phyloP scores from a whole-genome alignment of 2,329 filamentous ascomycete genomes.

The Paracamarosporium sp. region DNA sequence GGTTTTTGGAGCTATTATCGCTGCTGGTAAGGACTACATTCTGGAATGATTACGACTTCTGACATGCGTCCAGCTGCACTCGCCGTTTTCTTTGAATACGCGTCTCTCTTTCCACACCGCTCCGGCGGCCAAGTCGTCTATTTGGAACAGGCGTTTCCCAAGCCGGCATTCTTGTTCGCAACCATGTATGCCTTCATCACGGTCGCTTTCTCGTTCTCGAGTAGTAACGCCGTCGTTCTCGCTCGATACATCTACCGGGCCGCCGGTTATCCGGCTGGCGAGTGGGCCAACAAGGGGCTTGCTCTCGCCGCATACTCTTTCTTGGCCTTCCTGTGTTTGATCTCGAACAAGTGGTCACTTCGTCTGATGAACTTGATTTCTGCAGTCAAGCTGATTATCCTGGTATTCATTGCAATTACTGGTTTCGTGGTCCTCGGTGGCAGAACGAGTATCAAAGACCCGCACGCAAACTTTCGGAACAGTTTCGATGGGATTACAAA shows the following conservation, averaged over 20 bases:
- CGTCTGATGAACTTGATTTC: slow-evolving; percentile 38
- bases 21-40: slow-evolving; percentile 21
- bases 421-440: slow-evolving; percentile 40
- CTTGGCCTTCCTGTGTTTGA: slow-evolving; percentile 31
- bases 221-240: slow-evolving; percentile 39
- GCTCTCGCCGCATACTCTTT: slow-evolving; percentile 33
- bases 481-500: slow-evolving; percentile 33
- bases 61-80: slow-evolving; percentile 23
- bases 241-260: slow-evolving; percentile 39
- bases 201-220: slow-evolving; percentile 36
- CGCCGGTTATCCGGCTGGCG: slow-evolving; percentile 27
- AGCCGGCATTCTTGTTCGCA: slow-evolving; percentile 35
- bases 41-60: neutral
- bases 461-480: slow-evolving; percentile 32
- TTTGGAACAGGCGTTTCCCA: slow-evolving; percentile 38
- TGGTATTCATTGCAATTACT: slow-evolving; percentile 59
- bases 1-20: slow-evolving; percentile 36
- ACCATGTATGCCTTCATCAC: slow-evolving; percentile 38
- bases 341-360: slow-evolving; percentile 36
- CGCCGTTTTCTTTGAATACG: slow-evolving; percentile 36
- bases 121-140: slow-evolving; percentile 38
- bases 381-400: slow-evolving; percentile 64
- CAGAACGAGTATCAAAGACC: slow-evolving; percentile 31
- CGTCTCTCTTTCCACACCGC: slow-evolving; percentile 35
- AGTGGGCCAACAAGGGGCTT: slow-evolving; percentile 40